phyloP scores from a whole-genome alignment of 164 flowering plant species.

The Protea cynaroides region DNA sequence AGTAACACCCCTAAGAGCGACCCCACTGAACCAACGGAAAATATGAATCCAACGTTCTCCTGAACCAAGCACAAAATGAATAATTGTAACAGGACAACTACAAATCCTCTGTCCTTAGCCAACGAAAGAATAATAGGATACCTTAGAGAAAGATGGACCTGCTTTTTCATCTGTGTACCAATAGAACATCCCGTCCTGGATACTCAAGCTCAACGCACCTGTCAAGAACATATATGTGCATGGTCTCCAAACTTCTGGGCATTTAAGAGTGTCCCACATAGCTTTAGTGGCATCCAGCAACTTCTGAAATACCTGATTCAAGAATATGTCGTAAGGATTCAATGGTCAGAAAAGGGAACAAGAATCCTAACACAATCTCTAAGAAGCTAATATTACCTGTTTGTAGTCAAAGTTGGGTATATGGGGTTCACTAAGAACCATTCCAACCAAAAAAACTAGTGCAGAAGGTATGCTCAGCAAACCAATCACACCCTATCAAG shows the following conservation, averaged over 20 bases:
- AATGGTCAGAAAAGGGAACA: conserved; percentile 3
- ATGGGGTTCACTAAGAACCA: conserved; percentile 52
- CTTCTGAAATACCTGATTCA: conserved; percentile 55
- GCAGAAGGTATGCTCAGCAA: conserved; percentile 63
- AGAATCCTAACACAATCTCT: background rate
- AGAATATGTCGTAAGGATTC: background rate
- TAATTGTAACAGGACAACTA: background rate
- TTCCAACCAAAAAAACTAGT: conserved; percentile 59
- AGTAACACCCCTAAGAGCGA: conserved; percentile 70
- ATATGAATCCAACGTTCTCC: conserved; percentile 69
- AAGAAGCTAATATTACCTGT: conserved; percentile 40
- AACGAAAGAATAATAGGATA: conserved; percentile 16
- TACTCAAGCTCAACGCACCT: conserved; percentile 58
- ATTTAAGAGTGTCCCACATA: conserved; percentile 76
- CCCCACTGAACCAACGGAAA: conserved; percentile 79
- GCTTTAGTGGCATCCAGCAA: conserved; percentile 59
- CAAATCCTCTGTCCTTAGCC: background rate
- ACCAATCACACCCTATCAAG: conserved; percentile 75
- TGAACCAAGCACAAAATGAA: conserved; percentile 25
- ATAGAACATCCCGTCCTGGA: conserved; percentile 87
- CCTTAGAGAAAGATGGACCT: conserved; percentile 93
- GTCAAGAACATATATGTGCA: conserved; percentile 89
- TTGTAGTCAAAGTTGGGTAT: conserved; percentile 46
- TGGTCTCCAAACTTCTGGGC: conserved; percentile 85
- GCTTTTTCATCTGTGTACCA: conserved; percentile 78